Evolutionary conservation across 2,329 filamentous ascomycete species (phyloP), one percentile per base, ranked within the genome.

Genomic region (Calonectria pseudoreteaudii): DNA sequence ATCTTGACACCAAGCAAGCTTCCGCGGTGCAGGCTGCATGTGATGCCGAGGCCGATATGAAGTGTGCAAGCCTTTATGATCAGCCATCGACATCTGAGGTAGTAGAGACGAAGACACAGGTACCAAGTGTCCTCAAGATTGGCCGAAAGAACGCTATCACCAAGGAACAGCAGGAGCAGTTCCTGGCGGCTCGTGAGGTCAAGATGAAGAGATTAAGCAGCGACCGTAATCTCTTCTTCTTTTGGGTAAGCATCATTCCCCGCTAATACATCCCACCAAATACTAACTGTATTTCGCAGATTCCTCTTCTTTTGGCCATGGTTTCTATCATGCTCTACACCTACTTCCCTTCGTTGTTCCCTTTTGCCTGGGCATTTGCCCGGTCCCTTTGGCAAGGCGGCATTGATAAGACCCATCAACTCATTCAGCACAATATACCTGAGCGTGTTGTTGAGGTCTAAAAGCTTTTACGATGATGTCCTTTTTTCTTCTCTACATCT

Each of bases 151-250:
- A 91, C 79, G 88, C 88, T 69, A 91, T 93, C 73, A 93, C 91
- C 36, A 89, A 89, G 80, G 91, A 93, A 80, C 91, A 93, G 81
- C 91, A 92, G 81, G 91, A 92, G 77, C 90, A 90, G 77, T 87
- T 93, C 75, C 86, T 92, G 56, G 86, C 90, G 67, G 91, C 88
- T 31, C 90, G 91, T 75, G 90, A 91, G 70, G 87, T 89, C 81
- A 92, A 91, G 82, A 86, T 92, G 79, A 93, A 93, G 88, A 88
- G 87, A 73, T 85, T 93, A 73, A 89, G 90, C 76, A 90, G 90
- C 72, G 92, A 94, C 79, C 88, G 89, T 78, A 93, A 93, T 81
- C 85, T 94, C 58, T 93, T 92, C 85, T 92, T 93, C 77, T 88
- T 94, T 79, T 94, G 92, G 92, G 91, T 93, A 88, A 80, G 87